Percentiles rank a stretch among this genome's conserved stretches.
Evolutionary conservation across 2,329 filamentous ascomycete species (phyloP).

Genomic region (Aaosphaeria arxii): DNA sequence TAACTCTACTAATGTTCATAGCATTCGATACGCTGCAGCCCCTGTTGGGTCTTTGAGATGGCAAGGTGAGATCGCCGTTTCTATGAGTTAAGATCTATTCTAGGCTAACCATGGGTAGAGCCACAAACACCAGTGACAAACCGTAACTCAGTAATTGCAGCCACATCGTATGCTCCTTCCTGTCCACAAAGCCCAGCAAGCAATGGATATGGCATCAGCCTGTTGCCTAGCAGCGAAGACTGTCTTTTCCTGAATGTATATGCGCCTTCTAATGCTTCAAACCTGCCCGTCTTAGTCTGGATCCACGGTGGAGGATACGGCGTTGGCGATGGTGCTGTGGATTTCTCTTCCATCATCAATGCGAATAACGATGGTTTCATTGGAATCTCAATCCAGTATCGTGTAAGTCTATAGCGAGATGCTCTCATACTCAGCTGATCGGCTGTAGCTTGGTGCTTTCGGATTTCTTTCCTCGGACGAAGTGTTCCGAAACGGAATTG

Average conservation of each 20-base stretch:
- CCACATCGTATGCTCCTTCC: constrained; percentile 7
- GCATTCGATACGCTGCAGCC: not conserved
- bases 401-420: constrained; percentile 24
- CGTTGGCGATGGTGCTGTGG: constrained; percentile 35
- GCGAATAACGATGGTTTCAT: constrained; percentile 50
- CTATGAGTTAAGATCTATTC: not conserved
- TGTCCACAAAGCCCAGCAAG: constrained; percentile 13
- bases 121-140: constrained; percentile 11
- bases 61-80: not conserved
- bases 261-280: constrained; percentile 18
- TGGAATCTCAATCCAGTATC: constrained; percentile 50
- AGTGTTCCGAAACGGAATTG: constrained; percentile 31
- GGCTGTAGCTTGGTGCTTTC: constrained; percentile 41
- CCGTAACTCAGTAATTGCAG: constrained; percentile 6
- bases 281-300: constrained; percentile 34
- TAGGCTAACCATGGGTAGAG: constrained; percentile 11
- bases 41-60: not conserved
- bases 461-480: constrained; percentile 42
- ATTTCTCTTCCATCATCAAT: constrained; percentile 43
- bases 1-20: not conserved
- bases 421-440: not conserved
- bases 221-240: constrained; percentile 24
- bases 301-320: constrained; percentile 37
- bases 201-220: not conserved
- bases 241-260: constrained; percentile 40